These are phyloP conservation scores for Rhodotorula sp. DNA, from an alignment of 1,284 basidiomycete species.

Conservation along the genomic window DNA sequence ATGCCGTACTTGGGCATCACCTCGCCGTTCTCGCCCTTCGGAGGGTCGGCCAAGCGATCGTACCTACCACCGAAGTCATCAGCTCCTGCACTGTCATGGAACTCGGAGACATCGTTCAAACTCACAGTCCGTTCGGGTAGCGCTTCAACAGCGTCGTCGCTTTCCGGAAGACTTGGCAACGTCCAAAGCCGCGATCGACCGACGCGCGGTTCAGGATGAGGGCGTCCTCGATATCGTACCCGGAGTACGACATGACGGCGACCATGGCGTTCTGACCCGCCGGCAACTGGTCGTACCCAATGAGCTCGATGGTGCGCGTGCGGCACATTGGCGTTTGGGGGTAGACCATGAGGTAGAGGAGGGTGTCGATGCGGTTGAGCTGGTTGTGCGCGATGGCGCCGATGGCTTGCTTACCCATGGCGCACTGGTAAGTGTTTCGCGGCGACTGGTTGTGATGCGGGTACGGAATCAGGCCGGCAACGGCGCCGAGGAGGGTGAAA, in stretches of 20 bases:
- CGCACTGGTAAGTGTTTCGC: slow-evolving; percentile 98
- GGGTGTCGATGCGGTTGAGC: slow-evolving; percentile 93
- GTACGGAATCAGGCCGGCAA: slow-evolving; percentile 97
- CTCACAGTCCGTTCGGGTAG: slow-evolving; percentile 94
- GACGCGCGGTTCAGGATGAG: slow-evolving; percentile 95
- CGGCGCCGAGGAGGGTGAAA: slow-evolving; percentile 94
- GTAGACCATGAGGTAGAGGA: slow-evolving; percentile 98
- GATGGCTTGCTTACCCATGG: slow-evolving; percentile 99
- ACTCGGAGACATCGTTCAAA: slow-evolving; percentile 43
- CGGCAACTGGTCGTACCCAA: slow-evolving; percentile 94
- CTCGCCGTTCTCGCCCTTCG: slow-evolving; percentile 72
- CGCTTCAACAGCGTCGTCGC: slow-evolving; percentile 89
- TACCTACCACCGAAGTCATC: slow-evolving; percentile 55
- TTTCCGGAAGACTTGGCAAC: slow-evolving; percentile 96
- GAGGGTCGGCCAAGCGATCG: slow-evolving; percentile 91
- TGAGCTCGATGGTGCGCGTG: slow-evolving; percentile 94
- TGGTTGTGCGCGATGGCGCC: slow-evolving; percentile 99
- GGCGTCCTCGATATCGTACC: slow-evolving; percentile 99
- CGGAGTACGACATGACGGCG: slow-evolving; percentile 98
- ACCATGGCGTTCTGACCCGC: slow-evolving; percentile 98
- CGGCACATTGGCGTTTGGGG: slow-evolving; percentile 99
- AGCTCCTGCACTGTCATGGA: slow-evolving; percentile 3
- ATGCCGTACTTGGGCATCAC: slow-evolving; percentile 78
- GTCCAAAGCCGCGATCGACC: slow-evolving; percentile 92
- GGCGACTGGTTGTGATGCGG: slow-evolving; percentile 99